These are phyloP conservation scores for Aegilops longissima DNA, from an alignment of 176 grass and related monocot species.

Conservation along the genomic window DNA sequence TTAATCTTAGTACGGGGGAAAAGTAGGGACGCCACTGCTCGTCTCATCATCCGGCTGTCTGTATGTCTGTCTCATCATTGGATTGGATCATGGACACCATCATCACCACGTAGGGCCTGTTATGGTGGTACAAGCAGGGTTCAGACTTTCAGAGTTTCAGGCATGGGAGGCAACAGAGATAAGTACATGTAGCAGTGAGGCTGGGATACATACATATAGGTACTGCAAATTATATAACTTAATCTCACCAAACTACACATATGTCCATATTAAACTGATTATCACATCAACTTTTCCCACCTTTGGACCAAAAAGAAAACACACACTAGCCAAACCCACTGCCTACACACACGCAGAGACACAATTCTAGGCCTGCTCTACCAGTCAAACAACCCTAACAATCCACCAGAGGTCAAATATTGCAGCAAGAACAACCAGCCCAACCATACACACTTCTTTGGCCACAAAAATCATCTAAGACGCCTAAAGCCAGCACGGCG, in stretches of 20 bases:
- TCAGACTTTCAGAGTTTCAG: not conserved
- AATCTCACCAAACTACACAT: not conserved
- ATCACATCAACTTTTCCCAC: not conserved
- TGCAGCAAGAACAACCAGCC: conserved; percentile 2
- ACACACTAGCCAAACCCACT: not conserved
- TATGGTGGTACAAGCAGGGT: not conserved
- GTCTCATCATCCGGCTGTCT: not conserved
- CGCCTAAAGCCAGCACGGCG: not conserved
- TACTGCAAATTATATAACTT: not conserved
- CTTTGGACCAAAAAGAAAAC: conserved; percentile 1
- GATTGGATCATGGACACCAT: not conserved
- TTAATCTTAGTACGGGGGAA: not conserved
- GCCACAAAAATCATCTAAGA: not conserved
- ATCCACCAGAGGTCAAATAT: conserved; percentile 4
- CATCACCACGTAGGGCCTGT: not conserved
- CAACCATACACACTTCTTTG: not conserved
- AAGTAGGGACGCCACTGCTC: too few relatives aligned
- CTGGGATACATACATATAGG: not conserved
- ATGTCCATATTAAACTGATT: not conserved
- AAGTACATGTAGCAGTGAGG: not conserved
- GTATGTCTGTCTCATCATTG: not conserved
- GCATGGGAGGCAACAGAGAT: not conserved
- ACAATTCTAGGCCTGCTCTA: not conserved
- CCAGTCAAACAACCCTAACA: not conserved
- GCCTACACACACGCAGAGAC: not conserved